Conservation (phyloP, 176 grass and related monocot genomes). For the Avena insularis region DNA sequence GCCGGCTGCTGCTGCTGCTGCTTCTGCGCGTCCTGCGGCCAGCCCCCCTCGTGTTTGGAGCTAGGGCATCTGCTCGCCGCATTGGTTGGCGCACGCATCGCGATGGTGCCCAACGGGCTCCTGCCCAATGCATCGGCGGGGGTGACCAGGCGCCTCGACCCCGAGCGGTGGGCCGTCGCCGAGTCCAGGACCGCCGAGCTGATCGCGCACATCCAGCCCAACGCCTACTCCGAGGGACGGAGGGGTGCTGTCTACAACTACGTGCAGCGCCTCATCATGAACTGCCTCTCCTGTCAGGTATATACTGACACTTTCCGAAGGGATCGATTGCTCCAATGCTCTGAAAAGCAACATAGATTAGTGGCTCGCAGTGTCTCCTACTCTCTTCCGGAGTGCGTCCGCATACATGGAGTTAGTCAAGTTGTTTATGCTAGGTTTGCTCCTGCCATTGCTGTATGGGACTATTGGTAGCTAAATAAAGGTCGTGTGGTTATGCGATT, state of each 20-base stretch:
- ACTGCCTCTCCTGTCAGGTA: constrained; percentile 82
- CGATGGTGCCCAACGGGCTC: constrained; percentile 76
- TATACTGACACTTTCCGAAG: neutral
- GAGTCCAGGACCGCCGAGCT: constrained; percentile 72
- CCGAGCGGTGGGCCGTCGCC: constrained; percentile 61
- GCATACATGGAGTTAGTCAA: neutral
- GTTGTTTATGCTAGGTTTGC: constrained; percentile 21
- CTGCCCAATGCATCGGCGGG: constrained; percentile 59
- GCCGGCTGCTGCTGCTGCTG: constrained; percentile 10
- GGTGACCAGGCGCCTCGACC: constrained; percentile 61
- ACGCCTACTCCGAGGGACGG: constrained; percentile 63
- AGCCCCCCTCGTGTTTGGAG: neutral
- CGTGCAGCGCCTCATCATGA: constrained; percentile 70
- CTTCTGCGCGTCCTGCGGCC: neutral
- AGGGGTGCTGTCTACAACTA: constrained; percentile 75
- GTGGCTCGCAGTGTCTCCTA: neutral
- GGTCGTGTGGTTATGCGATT: neutral
- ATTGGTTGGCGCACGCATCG: constrained; percentile 43
- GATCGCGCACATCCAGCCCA: constrained; percentile 83
- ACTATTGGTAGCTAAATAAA: neutral
- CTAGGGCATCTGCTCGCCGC: constrained; percentile 21
- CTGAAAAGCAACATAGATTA: neutral
- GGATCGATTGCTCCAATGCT: neutral
- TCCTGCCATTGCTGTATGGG: neutral
- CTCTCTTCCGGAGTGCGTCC: neutral